Evolutionary conservation across 441 rosid species (phyloP).

Genomic region (Adansonia rubrostipa): DNA sequence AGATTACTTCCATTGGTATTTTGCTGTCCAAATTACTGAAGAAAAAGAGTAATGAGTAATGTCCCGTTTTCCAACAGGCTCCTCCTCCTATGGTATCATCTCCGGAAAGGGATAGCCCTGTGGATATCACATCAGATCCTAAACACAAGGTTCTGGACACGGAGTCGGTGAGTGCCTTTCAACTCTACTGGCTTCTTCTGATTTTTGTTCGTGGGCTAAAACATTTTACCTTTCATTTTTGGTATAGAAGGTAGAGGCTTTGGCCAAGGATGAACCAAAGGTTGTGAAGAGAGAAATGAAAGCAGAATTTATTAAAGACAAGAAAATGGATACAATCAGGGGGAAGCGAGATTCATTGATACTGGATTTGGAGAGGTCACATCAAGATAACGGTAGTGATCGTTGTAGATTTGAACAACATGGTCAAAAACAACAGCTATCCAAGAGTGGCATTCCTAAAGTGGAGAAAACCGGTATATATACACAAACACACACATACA

Average conservation of each 20-base stretch:
- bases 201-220: neutral
- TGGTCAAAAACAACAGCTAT: constrained; percentile 33
- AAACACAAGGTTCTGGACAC: constrained; percentile 8
- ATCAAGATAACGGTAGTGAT: constrained; percentile 32
- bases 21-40: constrained; percentile 32
- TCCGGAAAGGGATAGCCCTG: constrained; percentile 30
- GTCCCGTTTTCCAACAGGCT: constrained; percentile 39
- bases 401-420: constrained; percentile 28
- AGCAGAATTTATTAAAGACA: constrained; percentile 20
- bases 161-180: constrained; percentile 17
- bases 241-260: constrained; percentile 31
- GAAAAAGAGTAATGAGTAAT: constrained; percentile 24
- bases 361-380: constrained; percentile 40
- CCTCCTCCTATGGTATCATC: constrained; percentile 44
- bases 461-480: constrained; percentile 25
- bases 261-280: constrained; percentile 30
- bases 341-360: constrained; percentile 34
- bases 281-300: constrained; percentile 26
- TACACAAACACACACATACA: no score
- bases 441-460: constrained; percentile 31
- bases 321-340: constrained; percentile 21
- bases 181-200: neutral
- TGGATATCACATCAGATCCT: constrained; percentile 34
- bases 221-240: neutral
- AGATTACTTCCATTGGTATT: constrained; percentile 31